These are phyloP conservation scores for Barbarea vulgaris DNA, from an alignment of 345 rosid genomes.

Conservation along the genomic window DNA sequence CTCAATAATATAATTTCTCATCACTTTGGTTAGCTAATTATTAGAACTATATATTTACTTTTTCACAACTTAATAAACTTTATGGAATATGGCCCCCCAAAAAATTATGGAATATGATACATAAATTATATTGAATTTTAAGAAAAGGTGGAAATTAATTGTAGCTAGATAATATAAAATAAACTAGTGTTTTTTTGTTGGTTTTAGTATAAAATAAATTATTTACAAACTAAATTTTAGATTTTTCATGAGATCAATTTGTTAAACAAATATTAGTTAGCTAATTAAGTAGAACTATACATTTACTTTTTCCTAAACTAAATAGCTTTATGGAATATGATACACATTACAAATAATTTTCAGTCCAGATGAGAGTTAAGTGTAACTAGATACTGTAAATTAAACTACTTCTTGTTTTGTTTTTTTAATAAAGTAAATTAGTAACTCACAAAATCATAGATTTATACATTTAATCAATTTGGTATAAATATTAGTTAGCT, in stretches of 20 bases:
- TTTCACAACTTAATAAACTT: background rate
- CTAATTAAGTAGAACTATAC: background rate
- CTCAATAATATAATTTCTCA: background rate
- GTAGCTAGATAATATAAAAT: background rate
- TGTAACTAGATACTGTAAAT: background rate
- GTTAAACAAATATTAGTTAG: background rate
- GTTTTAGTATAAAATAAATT: background rate
- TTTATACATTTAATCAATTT: background rate
- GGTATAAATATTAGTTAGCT: background rate
- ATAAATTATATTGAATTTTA: too few relatives aligned
- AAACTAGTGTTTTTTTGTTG: background rate
- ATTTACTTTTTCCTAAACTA: background rate
- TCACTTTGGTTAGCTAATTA: background rate
- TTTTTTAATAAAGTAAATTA: background rate
- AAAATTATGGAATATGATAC: background rate
- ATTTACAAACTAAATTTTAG: background rate
- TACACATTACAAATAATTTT: too few relatives aligned
- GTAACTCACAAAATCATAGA: background rate
- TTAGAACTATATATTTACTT: background rate
- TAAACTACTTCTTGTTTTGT: background rate
- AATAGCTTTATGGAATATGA: background rate
- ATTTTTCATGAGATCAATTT: background rate
- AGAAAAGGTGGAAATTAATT: background rate
- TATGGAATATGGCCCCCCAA: background rate
- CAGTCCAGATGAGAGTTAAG: background rate